Conservation (phyloP, 345 rosid genomes). For the Citrus sinensis region DVS_A1.0 CM039168.1:29802501-29803000, state of each 20-base stretch:
- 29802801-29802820: background rate
- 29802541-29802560: background rate
- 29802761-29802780: slow-evolving; percentile 1
- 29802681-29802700: slow-evolving; percentile 8
- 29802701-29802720: slow-evolving; percentile 26
- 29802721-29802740: slow-evolving; percentile 5
- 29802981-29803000: background rate
- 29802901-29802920: background rate
- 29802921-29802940: background rate
- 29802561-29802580: background rate
- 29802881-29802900: background rate
- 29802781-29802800: background rate
- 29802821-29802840: background rate
- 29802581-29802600: background rate
- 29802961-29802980: background rate
- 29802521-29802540: background rate
- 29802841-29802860: no score
- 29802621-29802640: background rate
- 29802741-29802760: no score
- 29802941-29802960: background rate
- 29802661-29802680: background rate
- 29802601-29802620: no score
- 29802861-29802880: no score
- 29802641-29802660: background rate
- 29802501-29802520: no score